Base-by-base conservation (phyloP, 805 yeast species). In the Blastobotrys attinorum region DNA sequence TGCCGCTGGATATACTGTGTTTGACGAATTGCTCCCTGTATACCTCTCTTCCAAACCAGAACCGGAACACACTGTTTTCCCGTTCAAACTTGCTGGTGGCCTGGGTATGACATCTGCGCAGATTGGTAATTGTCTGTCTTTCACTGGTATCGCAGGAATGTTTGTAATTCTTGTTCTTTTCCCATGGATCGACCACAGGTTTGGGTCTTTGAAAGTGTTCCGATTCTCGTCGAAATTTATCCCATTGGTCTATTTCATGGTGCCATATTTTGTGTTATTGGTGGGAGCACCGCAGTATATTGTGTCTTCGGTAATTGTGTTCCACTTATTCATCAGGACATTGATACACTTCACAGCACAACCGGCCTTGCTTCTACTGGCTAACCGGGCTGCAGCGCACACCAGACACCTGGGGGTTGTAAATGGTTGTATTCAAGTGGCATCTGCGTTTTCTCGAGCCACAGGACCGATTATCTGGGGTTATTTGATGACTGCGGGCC, bases 391-490 rank as follows among this genome's bases (percentile, higher is more conserved):
- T 4, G 69, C 81, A 1, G 71, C 71, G 10, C 67, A 76, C 20
- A 64, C 71, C 47, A 72, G 77, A 49, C 65, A 81, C 39, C 45
- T 56, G 39, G 82, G 81, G 1, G 69, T 75, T 51, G 69, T 79
- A 43, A 79, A 79, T 54, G 79, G 81, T 11, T 67, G 76, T 15
- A 66, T 79, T 2, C 69, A 77, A 57, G 71, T 78, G 34, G 65
- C 71, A 32, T 61, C 73, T 16, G 71, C 84, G 1, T 58, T 73
- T 29, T 80, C 82, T 0, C 61, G 84, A 50, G 77, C 73, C 43
- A 36, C 71, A 1, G 83, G 77, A 2, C 85, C 84, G 0, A 55
- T 77, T 5, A 25, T 64, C 1, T 77, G 81, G 79, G 83, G 83
- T 3, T 62, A 49, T 43, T 38, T 69, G 22, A 65, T 69, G 69